Conservation (phyloP, 805 yeast species). For the Kuraishia piskuri region DNA sequence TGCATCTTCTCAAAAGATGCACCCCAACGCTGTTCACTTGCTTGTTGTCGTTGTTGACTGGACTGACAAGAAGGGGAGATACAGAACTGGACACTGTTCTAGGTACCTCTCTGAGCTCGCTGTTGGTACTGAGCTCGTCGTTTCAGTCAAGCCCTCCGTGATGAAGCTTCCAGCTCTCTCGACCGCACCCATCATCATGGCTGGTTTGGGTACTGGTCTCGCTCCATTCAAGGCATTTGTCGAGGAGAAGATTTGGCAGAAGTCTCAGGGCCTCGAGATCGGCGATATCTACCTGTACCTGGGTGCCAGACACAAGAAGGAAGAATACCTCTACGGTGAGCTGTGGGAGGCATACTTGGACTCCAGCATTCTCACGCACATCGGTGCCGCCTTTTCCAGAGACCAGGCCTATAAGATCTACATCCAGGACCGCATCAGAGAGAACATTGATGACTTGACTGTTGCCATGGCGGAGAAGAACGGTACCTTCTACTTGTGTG, state of each 20-base stretch:
- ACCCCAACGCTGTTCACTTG: slow-evolving; percentile 84
- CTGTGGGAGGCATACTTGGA: slow-evolving; percentile 93
- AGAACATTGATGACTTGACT: slow-evolving; percentile 61
- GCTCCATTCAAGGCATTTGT: slow-evolving; percentile 98
- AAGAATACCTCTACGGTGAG: slow-evolving; percentile 94
- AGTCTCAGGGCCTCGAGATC: slow-evolving; percentile 78
- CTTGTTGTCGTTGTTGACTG: slow-evolving; percentile 95
- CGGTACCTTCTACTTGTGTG: slow-evolving; percentile 94
- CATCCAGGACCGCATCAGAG: slow-evolving; percentile 88
- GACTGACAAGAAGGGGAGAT: slow-evolving; percentile 79
- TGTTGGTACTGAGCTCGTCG: slow-evolving; percentile 82
- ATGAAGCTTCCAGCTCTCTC: slow-evolving; percentile 91
- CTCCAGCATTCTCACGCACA: slow-evolving; percentile 86
- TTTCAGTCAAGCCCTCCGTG: slow-evolving; percentile 92
- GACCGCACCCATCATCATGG: slow-evolving; percentile 88
- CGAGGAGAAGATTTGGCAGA: slow-evolving; percentile 92
- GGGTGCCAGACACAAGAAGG: slow-evolving; percentile 93
- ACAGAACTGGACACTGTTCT: slow-evolving; percentile 90
- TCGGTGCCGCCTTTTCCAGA: slow-evolving; percentile 97
- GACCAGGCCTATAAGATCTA: slow-evolving; percentile 93
- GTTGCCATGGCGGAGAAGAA: slow-evolving; percentile 69
- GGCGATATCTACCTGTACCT: slow-evolving; percentile 83
- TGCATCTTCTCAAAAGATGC: slow-evolving; percentile 91
- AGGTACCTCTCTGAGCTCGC: slow-evolving; percentile 74
- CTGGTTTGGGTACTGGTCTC: slow-evolving; percentile 95